Base-by-base conservation (phyloP, 1,139 yeast genomes). In the Cylindricascospora bacillispora region DNA sequence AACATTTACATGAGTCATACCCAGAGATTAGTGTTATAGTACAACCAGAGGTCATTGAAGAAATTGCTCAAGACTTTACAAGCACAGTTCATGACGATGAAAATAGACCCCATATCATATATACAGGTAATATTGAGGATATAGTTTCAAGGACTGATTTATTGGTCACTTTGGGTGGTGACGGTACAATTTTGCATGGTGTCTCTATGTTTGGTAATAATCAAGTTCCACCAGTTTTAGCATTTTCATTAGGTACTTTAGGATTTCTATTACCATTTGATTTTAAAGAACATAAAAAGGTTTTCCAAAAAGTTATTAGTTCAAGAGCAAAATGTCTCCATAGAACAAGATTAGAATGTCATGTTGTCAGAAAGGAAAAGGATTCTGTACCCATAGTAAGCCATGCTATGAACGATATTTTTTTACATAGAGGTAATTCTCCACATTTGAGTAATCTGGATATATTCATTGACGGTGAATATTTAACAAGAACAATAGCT, bases 201-300 rank as follows among this genome's bases (percentile, higher is more conserved):
- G 68, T 70, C 0, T 63, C 74, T 6, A 46, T 63, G 40, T 86
- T 86, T 51, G 73, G 73, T 36, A 73, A 73, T 45, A 65, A 65
- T 5, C 58, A 59, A 26, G 93, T 83, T 2, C 95, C 95, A 1
- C 98, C 97, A 0, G 81, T 86, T 0, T 58, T 86, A 30, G 76
- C 93, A 25, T 85, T 83, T 52, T 81, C 95, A 1, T 59, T 86
- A 59, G 98, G 98, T 0, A 85, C 97, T 0, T 56, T 86, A 24
- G 98, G 98, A 14, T 86, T 86, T 49, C 57, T 86, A 24, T 62
- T 86, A 28, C 98, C 98, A 1, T 86, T 83, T 55, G 82, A 82
- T 52, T 77, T 81, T 48, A 56, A 58, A 15, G 73, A 70, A 31
- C 70, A 71, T 46, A 57, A 59, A 25, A 59, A 60, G n/a, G 77